These are phyloP conservation scores for Lipomyces chichibuensis DNA, from an alignment of 805 yeast genomes.

Conservation along the genomic window DNA sequence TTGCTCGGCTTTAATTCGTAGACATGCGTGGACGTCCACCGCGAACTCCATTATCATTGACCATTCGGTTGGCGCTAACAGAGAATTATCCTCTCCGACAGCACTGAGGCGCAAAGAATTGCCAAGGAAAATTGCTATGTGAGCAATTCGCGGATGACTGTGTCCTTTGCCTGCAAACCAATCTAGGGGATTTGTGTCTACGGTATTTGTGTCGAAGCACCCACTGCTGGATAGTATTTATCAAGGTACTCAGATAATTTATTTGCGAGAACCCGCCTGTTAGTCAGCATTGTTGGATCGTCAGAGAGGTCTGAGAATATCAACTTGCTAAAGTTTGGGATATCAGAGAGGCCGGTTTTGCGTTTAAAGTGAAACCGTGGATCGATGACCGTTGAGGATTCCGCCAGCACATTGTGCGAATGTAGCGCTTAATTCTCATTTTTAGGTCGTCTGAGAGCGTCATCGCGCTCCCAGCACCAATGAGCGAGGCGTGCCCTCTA, in stretches of 20 bases:
- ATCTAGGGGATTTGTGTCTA: conserved; percentile 3
- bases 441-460: conserved; percentile 2
- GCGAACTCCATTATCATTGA: too few relatives aligned
- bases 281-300: conserved; percentile 5
- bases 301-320: conserved; percentile 1
- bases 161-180: conserved; percentile 3
- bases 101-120: conserved; percentile 1
- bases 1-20: too few relatives aligned
- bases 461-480: neutral
- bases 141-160: conserved; percentile 4
- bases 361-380: conserved; percentile 5
- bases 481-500: neutral
- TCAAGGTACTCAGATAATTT: neutral
- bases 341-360: neutral
- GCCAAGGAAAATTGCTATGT: conserved; percentile 1
- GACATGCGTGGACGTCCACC: too few relatives aligned
- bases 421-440: conserved; percentile 3
- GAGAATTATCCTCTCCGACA: conserved; percentile 4
- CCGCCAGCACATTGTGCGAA: conserved; percentile 2
- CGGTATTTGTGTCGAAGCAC: neutral
- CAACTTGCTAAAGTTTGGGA: neutral
- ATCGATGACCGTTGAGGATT: neutral
- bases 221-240: conserved; percentile 5
- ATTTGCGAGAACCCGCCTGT: conserved; percentile 1
- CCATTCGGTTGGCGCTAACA: conserved; percentile 7